Evolutionary conservation across 805 yeast genomes (phyloP), one percentile per base, ranked within the genome.

Genomic region (Kluyveromyces nonfermentans): DNA sequence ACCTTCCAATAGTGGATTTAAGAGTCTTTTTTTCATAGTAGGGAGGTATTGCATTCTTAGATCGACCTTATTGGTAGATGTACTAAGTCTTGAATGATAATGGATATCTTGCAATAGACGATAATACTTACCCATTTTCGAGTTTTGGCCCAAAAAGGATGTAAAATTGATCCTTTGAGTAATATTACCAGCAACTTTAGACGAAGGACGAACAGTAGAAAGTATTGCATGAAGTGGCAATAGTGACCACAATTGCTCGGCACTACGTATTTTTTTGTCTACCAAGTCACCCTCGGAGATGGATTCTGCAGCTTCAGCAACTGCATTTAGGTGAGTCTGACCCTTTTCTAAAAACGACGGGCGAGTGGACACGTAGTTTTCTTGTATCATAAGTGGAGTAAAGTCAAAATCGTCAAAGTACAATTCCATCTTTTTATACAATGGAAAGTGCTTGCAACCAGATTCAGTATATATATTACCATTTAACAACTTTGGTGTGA

Each of bases 381-480:
- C 98, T 59, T 90, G 97, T 42, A 93, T 76, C 97, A 93, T 90
- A 48, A 90, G 71, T 5, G 98, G 97, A 1, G 95, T 80, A 60
- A 93, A 83, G 58, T 88, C 96, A 64, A 86, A 85, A 64, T 93
- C 98, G 63, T 87, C 88, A 69, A 93, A 93, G 59, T 88, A 93
- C 42, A 87, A 72, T 54, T 85, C 90, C 56, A 90, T 80, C 59
- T 87, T 85, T 50, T 87, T 95, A 62, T 81, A 83, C 49, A 90
- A 61, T 2, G 80, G 71, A 45, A 75, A 72, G 75, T 66, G 51
- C 64, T 67, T 16, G 69, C 74, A 44, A 2, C 68, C 68, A 16
- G 55, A 25, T 16, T 58, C 64, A 1, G 78, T 69, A 62, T 79
- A 84, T 14, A 77, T 71, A 18, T 74, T 73, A 0, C 82, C 82